Evolutionary conservation across 2,329 filamentous ascomycete species (phyloP).

Genomic region (Colletotrichum lini): DNA sequence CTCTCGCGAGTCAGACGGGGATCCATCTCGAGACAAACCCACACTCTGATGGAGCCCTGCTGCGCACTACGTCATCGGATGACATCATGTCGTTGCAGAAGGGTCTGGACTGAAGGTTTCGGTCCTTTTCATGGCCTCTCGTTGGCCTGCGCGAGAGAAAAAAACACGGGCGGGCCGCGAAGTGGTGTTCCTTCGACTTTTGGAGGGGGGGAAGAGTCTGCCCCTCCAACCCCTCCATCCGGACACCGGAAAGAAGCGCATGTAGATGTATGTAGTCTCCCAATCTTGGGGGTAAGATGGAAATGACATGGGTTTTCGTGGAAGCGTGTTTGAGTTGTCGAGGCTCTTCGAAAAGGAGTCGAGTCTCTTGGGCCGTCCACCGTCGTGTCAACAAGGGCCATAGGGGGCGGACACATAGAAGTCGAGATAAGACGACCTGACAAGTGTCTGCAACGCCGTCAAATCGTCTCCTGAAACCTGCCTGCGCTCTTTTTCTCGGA

Average conservation of each 20-base stretch:
- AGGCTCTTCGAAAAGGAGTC: not conserved
- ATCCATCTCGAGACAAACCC: conserved; percentile 1
- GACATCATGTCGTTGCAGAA: conserved; percentile 39
- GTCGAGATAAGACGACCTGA: conserved; percentile 2
- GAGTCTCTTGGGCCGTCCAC: not conserved
- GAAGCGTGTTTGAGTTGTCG: no score
- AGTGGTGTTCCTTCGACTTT: conserved; percentile 1
- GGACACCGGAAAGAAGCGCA: conserved; percentile 7
- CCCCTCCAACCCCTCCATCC: conserved; percentile 14
- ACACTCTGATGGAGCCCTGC: conserved; percentile 12
- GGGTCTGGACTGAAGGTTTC: conserved; percentile 19
- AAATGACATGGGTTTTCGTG: not conserved
- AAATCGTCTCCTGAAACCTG: conserved; percentile 34
- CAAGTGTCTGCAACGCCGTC: not conserved
- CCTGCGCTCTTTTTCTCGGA: conserved; percentile 39
- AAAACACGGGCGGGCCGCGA: not conserved
- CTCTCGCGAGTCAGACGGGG: conserved; percentile 23
- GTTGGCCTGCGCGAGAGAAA: conserved; percentile 3
- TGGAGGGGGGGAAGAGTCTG: not conserved
- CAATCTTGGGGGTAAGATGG: no score
- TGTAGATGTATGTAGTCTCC: no score
- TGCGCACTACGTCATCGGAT: conserved; percentile 24
- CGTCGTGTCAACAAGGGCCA: not conserved
- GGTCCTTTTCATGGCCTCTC: conserved; percentile 9
- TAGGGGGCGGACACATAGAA: not conserved